Evolutionary conservation across 2,329 filamentous ascomycete genomes (phyloP), one percentile per base, ranked within the genome.

Genomic region (Aspergillus chevalieri): DNA sequence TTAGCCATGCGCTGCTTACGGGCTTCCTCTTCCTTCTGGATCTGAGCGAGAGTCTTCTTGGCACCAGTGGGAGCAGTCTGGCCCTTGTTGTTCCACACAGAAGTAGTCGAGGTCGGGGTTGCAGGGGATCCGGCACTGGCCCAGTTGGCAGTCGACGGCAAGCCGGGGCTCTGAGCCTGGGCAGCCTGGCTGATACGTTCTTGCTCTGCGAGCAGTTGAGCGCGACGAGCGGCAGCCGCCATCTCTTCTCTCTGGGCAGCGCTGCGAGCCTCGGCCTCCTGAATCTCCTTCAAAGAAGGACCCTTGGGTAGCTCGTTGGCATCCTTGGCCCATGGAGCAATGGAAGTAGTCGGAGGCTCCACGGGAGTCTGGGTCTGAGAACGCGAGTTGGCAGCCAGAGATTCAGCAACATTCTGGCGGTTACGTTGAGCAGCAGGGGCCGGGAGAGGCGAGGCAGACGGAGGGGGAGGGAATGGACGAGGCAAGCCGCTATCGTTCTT

Each of bases 251-350:
- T 85, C 71, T 94, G 88, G 46, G 92, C 92, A 9, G 91, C 91
- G 67, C 93, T 94, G 64, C 87, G 89, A 33, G 92, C 92, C 68
- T 98, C 93, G 4, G 89, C 86, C 68, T 95, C 92, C 68, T 98
- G 93, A 21, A 98, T 98, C 65, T 98, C 91, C 72, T 90, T 95
- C 54, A 98, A 75, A 52, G 91, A 96, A 2, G 92, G 93, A 0
- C 90, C 91, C 69, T 88, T 94, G 38, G 88, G 83, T 21, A 79
- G 73, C 44, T 87, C 85, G 38, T 75, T 72, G 2, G 81, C 80
- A 56, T 97, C 90, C 67, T 93, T 93, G 4, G 93, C 93, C 93
- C 93, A 98, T 0, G 93, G 93, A 0, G 93, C 93, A 57, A 96
- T 74, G 0, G 92, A 89, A 3, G 90, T 78, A n/a, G 78, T 77